Percentiles rank a stretch among this genome's conserved stretches.
These are phyloP conservation scores for Zangia roseola DNA, from an alignment of 768 basidiomycete species.

Conservation along the genomic window DNA sequence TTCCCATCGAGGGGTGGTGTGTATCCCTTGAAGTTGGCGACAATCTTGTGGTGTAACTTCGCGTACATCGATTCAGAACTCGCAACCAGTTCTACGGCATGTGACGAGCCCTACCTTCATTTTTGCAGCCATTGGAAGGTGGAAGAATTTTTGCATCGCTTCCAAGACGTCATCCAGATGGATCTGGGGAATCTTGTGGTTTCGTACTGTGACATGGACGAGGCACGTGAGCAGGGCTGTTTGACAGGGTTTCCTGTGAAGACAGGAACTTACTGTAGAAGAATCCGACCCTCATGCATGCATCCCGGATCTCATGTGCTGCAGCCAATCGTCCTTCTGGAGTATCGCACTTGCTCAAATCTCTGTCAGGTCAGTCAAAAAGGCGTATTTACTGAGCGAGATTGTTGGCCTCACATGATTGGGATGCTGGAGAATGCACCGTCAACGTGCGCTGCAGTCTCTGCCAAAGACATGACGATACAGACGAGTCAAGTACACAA, in stretches of 20 bases:
- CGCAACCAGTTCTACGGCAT: no score
- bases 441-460: no score
- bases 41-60: conserved; percentile 68
- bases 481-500: no score
- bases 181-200: conserved; percentile 67
- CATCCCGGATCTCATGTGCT: conserved; percentile 61
- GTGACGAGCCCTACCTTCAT: conserved; percentile 47
- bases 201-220: conserved; percentile 50
- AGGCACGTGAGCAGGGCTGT: background rate
- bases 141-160: conserved; percentile 63
- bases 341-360: conserved; percentile 19
- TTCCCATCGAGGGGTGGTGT: conserved; percentile 69
- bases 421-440: no score
- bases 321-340: conserved; percentile 40
- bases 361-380: conserved; percentile 9
- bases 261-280: conserved; percentile 59
- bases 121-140: conserved; percentile 59
- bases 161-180: conserved; percentile 46
- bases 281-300: conserved; percentile 81
- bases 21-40: conserved; percentile 76
- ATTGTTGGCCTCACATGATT: no score
- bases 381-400: no score
- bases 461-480: no score
- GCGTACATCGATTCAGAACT: no score
- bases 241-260: background rate